Evolutionary conservation across 2,329 filamentous ascomycete species (phyloP), one percentile per base, ranked within the genome.

Genomic region (Pseudopyricularia javanii): DNA sequence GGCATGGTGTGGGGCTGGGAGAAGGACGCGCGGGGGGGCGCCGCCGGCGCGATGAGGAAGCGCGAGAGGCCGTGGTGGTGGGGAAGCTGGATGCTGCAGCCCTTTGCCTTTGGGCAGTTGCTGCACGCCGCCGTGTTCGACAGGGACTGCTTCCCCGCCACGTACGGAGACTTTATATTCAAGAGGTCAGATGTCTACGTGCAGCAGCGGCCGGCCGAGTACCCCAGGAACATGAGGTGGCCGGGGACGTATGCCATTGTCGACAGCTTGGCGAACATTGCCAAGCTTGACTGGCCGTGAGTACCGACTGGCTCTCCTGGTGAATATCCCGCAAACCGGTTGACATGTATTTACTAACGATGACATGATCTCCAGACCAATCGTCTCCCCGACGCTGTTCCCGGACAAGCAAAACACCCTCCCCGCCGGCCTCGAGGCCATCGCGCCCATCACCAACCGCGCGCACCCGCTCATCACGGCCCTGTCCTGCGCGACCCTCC

Each of bases 381-480:
- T 90, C 66, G 76, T 86, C 50, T 91, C 88, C 0, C 91, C 91
- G 1, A 91, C 90, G 40, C 78, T 96, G 54, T 95, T 94, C 67
- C 91, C 91, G 0, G 74, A 74, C 56, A 81, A 82, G 60, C 76
- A 78, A 43, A 70, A 76, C 49, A 81, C 51, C 2, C 79, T 94
- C 0, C 81, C 86, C 0, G 64, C 77, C 3, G 73, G 82, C 3
- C 76, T 95, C n/a, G 64, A 74, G 22, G 70, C 78, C 12, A 83
- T 96, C 54, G 76, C 84, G 0, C 87, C 90, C 1, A 80, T 97
- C 53, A 89, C 88, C 1, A 83, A 86, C 1, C 80, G 86, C 28
- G 91, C 91, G 0, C 91, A 97, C 63, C 91, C 91, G 1, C 82
- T 89, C 43, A 91, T 95, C 65, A 83, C 80, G 9, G 85, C 83